Evolutionary conservation across 2,329 filamentous ascomycete species (phyloP), one percentile per base, ranked within the genome.

Genomic region (Ophiostoma angusticollis): DNA sequence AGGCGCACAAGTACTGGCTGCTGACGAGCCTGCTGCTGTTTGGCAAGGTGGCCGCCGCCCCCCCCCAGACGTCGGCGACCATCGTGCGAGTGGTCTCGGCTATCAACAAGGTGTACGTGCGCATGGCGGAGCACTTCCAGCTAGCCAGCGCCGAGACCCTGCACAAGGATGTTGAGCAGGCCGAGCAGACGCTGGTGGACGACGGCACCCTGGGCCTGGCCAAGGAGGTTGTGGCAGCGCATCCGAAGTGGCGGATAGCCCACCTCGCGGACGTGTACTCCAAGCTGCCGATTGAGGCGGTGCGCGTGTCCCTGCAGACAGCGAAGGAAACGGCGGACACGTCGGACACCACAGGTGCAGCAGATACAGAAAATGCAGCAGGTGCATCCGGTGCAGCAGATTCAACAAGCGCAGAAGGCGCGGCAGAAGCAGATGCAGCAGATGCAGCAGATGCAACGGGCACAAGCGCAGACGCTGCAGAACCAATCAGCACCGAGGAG

Each of bases 1-100:
- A 94, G 48, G 84, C 84, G 6, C 89, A 93, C 65, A 93, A 89
- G 61, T 93, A 89, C 58, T 95, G 85, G 82, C 55, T 93, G 8
- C 62, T 98, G 13, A 70, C 86, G 9, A 75, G 77, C 38, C 67
- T 95, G 39, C 63, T 98, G 14, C 66, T 73, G 6, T 63, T 77
- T 38, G 87, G 86, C 47, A 72, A 66, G 50, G 27, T 40, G 3
- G 29, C 28, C 6, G 63, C 65, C 5, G 61, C 63, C 2, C 81
- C 83, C 1, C 63, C 67, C 28, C 70, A 72, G 33, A 70, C 72
- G 7, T 66, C 69, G 35, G 43, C 57, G 2, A 57, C 60, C 16
- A 68, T 74, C 1, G 62, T 70, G 44, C 78, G 73, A 51, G 55
- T 62, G 5, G 78, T 78, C 49, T 67, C 65, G 43, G 59, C 64